Percentiles rank a stretch among this genome's conserved stretches.
Evolutionary conservation across 768 basidiomycete genomes (phyloP).

Genomic region (Boletellus emodensis): DNA sequence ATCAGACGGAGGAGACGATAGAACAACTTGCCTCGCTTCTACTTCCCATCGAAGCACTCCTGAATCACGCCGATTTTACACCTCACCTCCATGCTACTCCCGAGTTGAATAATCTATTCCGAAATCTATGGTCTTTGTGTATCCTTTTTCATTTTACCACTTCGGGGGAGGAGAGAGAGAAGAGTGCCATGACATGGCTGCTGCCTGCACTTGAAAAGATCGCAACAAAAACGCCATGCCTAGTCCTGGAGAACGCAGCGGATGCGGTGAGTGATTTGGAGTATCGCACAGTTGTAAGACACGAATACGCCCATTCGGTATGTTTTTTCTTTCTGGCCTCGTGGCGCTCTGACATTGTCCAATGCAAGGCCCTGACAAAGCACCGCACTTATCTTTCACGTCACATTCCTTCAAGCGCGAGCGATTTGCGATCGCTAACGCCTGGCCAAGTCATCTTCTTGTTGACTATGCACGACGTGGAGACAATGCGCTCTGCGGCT

Average conservation of each 20-base stretch:
- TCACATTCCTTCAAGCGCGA: constrained; percentile 58
- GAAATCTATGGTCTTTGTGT: constrained; percentile 93
- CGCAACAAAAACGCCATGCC: constrained; percentile 79
- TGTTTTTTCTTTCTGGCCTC: constrained; percentile 18
- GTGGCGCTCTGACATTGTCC: constrained; percentile 1
- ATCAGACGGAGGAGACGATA: constrained; percentile 75
- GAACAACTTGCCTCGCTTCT: constrained; percentile 84
- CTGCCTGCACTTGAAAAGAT: constrained; percentile 72
- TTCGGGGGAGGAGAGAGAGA: constrained; percentile 41
- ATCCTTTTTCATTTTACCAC: constrained; percentile 77
- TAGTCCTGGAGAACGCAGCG: constrained; percentile 77
- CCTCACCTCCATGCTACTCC: constrained; percentile 52
- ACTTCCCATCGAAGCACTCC: constrained; percentile 85
- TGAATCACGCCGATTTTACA: constrained; percentile 66
- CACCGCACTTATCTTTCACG: constrained; percentile 63
- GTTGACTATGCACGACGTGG: constrained; percentile 81
- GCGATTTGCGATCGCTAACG: constrained; percentile 70
- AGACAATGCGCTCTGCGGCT: constrained; percentile 76
- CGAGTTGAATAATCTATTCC: constrained; percentile 72
- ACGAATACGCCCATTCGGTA: constrained; percentile 78
- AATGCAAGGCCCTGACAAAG: constrained; percentile 58
- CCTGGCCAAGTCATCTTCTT: constrained; percentile 85
- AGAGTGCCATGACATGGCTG: constrained; percentile 74
- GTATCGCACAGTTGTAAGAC: constrained; percentile 86
- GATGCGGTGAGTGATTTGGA: constrained; percentile 88